These are phyloP conservation scores for Rubroboletus satanas DNA, from an alignment of 768 basidiomycete genomes.

Conservation along the genomic window DNA sequence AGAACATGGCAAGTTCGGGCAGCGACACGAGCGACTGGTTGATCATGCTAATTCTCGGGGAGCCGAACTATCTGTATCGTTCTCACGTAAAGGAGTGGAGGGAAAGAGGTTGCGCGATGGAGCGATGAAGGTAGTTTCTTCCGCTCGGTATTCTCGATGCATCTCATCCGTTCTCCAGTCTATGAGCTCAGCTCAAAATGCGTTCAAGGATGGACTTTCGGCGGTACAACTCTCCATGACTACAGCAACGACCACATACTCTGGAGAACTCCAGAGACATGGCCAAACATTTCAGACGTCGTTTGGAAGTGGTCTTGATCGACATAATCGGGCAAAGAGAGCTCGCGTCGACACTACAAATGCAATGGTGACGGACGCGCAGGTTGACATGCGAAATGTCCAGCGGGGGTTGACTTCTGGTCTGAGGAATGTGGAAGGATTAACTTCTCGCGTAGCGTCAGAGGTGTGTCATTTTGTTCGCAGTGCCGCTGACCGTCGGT, in stretches of 20 bases:
- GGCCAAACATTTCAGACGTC: constrained; percentile 42
- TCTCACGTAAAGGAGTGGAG: constrained; percentile 48
- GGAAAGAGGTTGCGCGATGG: constrained; percentile 54
- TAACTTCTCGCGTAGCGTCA: constrained; percentile 40
- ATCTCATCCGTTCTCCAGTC: constrained; percentile 35
- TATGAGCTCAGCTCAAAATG: constrained; percentile 36
- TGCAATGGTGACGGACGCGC: constrained; percentile 44
- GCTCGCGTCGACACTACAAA: constrained; percentile 60
- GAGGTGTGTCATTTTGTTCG: constrained; percentile 41
- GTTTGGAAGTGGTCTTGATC: constrained; percentile 56
- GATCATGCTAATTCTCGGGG: constrained; percentile 41
- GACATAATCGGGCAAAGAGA: constrained; percentile 59
- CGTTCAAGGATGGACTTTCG: constrained; percentile 40
- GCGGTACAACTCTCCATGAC: constrained; percentile 44
- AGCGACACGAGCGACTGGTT: constrained; percentile 47
- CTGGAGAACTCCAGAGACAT: constrained; percentile 48
- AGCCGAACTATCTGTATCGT: constrained; percentile 35
- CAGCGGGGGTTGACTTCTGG: constrained; percentile 50
- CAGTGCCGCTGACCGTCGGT: not conserved
- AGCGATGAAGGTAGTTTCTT: constrained; percentile 49
- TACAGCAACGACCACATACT: constrained; percentile 48
- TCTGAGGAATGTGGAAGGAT: constrained; percentile 45
- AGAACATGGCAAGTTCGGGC: constrained; percentile 43
- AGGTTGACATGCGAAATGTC: constrained; percentile 49
- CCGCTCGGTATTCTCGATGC: not conserved